Evolutionary conservation across 2,329 filamentous ascomycete species (phyloP), one percentile per base, ranked within the genome.

Genomic region (Fusarium palustre): DNA sequence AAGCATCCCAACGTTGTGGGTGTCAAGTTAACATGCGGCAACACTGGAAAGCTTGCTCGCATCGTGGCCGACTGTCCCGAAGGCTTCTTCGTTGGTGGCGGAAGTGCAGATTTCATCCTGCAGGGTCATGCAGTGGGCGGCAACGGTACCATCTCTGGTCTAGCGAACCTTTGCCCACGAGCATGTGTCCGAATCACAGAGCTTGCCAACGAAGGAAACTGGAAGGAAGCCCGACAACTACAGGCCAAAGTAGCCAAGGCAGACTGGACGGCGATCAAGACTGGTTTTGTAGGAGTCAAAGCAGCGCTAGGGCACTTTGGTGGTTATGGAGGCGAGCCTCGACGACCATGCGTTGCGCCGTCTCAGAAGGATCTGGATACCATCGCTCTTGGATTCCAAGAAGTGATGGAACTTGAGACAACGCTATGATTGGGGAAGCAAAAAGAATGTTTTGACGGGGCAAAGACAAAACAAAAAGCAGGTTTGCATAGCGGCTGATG

Each of bases 11-110:
- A 90, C 74, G 86, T 91, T 55, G 84, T 88, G 45, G 89, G 89
- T 41, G 87, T 87, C 74, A 91, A 91, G 78, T 80, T 90, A 52
- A 90, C 88, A 11, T 90, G 87, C 69, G 88, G 88, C 16, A 90
- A 90, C 77, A 90, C 87, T 42, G 88, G 88, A 41, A 90, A 90
- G 76, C 81, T 90, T 42, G 81, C 81, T 24, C 78, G 79, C 76
- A 82, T 83, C 72, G 87, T 76, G 62, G 77, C 87, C 58, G 84
- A 78, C 31, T 75, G 74, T 45, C 76, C 75, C 2, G 69, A 71
- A 33, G 72, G 73, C 13, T 75, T 75, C 57, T 81, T 81, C 47
- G 76, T 79, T 2, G 74, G 75, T 39, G 80, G 77, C 22, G 80
- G 80, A 53, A 81, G 80, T 61, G 79, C 80, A 7, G 81, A 82